Evolutionary conservation across 2,329 filamentous ascomycete species (phyloP), one percentile per base, ranked within the genome.

Genomic region (Xylariales sp.): DNA sequence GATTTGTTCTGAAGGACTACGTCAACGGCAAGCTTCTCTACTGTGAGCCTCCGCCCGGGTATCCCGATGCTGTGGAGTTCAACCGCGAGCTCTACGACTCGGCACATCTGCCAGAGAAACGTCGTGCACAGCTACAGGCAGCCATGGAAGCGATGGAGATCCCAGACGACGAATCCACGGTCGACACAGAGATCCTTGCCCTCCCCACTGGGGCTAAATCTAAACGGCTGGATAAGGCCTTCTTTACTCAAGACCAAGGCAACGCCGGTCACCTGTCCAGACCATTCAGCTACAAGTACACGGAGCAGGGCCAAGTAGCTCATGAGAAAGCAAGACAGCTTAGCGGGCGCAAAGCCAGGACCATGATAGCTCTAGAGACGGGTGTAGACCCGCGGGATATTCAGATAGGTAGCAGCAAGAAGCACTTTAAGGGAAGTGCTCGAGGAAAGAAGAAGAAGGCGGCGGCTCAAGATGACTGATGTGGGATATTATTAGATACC

Each of bases 11-110:
- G 18, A 98, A 98, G 61, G 93, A 98, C 66, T 98, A 97, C 55
- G 93, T 98, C 50, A 95, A 85, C 58, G 93, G 93, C 45, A 97
- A 96, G 66, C 76, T 98, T 0, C 76, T 97, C 5, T 97, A 85
- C 67, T 93, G 89, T 49, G 83, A 91, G 53, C 90, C 93, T 5
- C 93, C 93, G 1, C 90, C 90, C 0, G 67, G 67, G 5, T 75
- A 82, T 20, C 78, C 85, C 27, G 85, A 96, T 50, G 69, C 79
- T 1, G 66, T 68, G 33, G 78, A 83, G 38, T 98, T 97, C 73
- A 98, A 98, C 65, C 70, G 73, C 34, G 90, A 94, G 42, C 79
- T 97, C 5, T 97, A 97, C 62, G 85, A 95, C 54, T 70, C 84
- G 31, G 71, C 74, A 1, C 87, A 95, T 56, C 74, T 97, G 4